Evolutionary conservation across 352 stramenopile genomes (phyloP), one percentile per base, ranked within the genome.

Genomic region (Phytopythium montanum): DNA sequence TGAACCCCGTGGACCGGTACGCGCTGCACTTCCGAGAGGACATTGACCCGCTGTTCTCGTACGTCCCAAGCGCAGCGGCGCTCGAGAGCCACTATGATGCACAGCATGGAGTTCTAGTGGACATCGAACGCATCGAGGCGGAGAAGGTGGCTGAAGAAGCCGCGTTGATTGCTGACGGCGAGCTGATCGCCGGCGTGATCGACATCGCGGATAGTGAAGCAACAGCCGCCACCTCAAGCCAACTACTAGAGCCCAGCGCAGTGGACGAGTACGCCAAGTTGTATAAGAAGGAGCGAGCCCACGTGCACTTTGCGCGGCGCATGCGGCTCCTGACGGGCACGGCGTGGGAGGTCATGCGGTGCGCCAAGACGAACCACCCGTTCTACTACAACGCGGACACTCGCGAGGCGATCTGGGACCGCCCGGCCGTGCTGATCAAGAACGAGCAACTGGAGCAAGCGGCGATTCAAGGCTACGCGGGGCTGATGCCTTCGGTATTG

Each of bases 361-460:
- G 81, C 64, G 72, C 59, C 18, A 76, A 86, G 42, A 91, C 80
- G 36, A 72, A 71, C n/a, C 73, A 89, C 33, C 77, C 73, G n/a
- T 98, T 97, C 60, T 99, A 94, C 74, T 97, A 92, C 59, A 98
- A 99, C 68, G 63, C 56, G 25, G 91, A 98, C 68, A 98, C 94
- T 23, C 90, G 88, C 9, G 94, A 99, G 82, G 92, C 93, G 29
- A 84, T 86, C 39, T 98, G 92, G 93, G 90, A 98, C 57, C 96
- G 86, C 45, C 96, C 96, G n/a, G 45, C 60, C 6, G 81, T 98
- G 26, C 76, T 96, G 56, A 54, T 87, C n/a, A 86, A 95, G 55
- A 87, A 97, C 53, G 83, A 98, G 62, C 85, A 92, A 46, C 55
- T 97, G 36, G 77, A 80, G 21, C 64, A 68, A 9, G 89, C 94